These are phyloP conservation scores for peach (Prunus persica) DNA, from an alignment of 306 rosid genomes.

Conservation along the genomic window Prunus_persica_NCBIv2 NC_034012.1:8583001-8583500, in stretches of 20 bases:
- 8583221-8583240: too few species aligned
- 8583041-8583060: background rate
- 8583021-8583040: background rate
- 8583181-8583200: background rate
- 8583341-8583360: background rate
- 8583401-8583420: background rate
- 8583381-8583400: too few species aligned
- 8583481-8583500: background rate
- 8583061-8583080: background rate
- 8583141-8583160: background rate
- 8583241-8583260: background rate
- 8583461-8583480: background rate
- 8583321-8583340: too few species aligned
- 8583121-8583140: background rate
- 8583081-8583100: background rate
- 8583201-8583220: background rate
- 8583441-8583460: background rate
- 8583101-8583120: background rate
- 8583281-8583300: background rate
- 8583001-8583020: constrained; percentile 36
- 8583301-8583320: background rate
- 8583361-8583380: too few species aligned
- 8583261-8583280: background rate
- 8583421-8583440: background rate
- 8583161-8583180: too few species aligned